Evolutionary conservation across 768 basidiomycete genomes (phyloP), one percentile per base, ranked within the genome.

Genomic region (Pleurotus platypus): DNA sequence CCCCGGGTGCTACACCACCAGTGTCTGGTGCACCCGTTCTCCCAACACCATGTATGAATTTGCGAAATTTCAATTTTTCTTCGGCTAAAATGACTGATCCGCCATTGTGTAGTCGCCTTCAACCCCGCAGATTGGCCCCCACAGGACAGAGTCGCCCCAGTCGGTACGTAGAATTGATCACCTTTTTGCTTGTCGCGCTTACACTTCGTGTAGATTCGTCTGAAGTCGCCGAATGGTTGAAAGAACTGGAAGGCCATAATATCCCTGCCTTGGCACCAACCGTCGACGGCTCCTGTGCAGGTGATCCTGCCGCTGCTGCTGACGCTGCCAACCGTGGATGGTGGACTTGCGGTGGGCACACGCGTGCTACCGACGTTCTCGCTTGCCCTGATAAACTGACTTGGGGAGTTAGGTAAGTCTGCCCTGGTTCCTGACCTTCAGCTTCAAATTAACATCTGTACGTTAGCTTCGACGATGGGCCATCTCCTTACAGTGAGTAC

Each of bases 261-360:
- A 89, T 94, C 58, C 93, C 93, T 1, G 63, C 83, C 58, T 62
- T 89, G 20, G n/a, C 67, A 6, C 82, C 82, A 4, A 93, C 89
- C 0, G 64, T 63, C 2, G 84, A 90, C 58, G 89, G 89, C n/a
- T 80, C 85, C 1, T 94, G 92, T 67, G 72, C 62, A 11, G 76
- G 77, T 49, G 82, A 90, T 62, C 77, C 86, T 20, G 67, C 63
- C 5, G 81, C 83, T 3, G 83, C 81, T 4, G 73, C 80, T 0
- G 69, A 86, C 45, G 82, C 86, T 35, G 72, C 79, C n/a, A 69
- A 69, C 46, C 83, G 83, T 61, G 92, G 92, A 45, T 95, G 92
- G 92, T 95, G 92, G 92, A 90, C 93, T 26, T 95, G 92, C 63
- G 89, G 91, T 64, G 87, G 87, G 9, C 77, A 76, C 63, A 85